Evolutionary conservation across 805 yeast genomes (phyloP), one percentile per base, ranked within the genome.

Genomic region (Wickerhamomyces pijperi): DNA sequence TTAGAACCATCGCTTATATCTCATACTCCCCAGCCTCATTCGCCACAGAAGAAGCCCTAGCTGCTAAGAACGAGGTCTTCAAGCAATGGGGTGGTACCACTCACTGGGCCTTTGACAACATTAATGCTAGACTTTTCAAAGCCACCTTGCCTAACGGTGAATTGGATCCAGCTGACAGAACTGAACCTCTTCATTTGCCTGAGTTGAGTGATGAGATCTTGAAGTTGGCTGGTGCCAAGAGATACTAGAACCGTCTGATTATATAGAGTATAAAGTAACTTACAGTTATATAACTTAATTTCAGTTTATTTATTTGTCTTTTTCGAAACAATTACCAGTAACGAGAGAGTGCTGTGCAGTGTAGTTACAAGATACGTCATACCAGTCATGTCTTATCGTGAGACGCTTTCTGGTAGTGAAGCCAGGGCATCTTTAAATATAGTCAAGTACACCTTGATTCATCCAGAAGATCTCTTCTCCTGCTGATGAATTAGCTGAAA

Each of bases 71-170:
- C 28, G 38, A 41, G 8, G 48, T 49, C 2, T 57, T 59, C 35
- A 45, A 53, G 19, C 38, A 39, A 3, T 56, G 56, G 55, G 17
- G 33, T 7, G 53, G 56, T 16, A 54, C 61, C 4, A 49, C 60
- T 7, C 63, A 59, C 38, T 58, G 58, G 61, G 60, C 59, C 20
- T 65, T 53, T 42, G 56, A 48, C 41, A 52, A 51, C 39, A 45
- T 58, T 15, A 15, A 37, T 11, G 37, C 43, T 7, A 47, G 54
- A 47, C 19, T 35, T 1, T 31, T 32, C 2, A 34, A 13, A 3
- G 51, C 50, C n/a, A 12, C 11, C 13, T 40, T 49, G 13, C 39
- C 47, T 2, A 48, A 53, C 34, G 55, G 51, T 20, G 44, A 51
- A 18, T 32, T 32, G 3, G 54, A 56, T 36, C 55, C 59, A 28